These are phyloP conservation scores for Pichia paraexigua DNA, from an alignment of 805 yeast species.

Conservation along the genomic window DNA sequence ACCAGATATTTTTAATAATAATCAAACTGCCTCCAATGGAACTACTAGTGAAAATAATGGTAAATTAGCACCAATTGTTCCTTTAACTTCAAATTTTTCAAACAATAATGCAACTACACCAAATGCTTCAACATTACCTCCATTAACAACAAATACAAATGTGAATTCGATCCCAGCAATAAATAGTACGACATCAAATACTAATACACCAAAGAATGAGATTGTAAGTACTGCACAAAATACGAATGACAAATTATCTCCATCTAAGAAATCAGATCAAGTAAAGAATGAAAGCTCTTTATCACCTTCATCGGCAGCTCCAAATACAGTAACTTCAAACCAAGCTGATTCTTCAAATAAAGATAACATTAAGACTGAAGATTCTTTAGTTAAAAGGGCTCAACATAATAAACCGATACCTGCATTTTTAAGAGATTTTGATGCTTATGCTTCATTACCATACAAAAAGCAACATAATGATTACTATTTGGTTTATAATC, in stretches of 20 bases:
- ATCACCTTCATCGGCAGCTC: neutral
- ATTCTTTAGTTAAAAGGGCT: conserved; percentile 34
- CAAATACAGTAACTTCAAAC: neutral
- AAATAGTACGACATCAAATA: conserved; percentile 8
- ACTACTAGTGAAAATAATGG: conserved; percentile 8
- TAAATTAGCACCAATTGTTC: conserved; percentile 4
- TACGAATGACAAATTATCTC: neutral
- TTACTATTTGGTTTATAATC: conserved; percentile 85
- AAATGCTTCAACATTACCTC: conserved; percentile 6
- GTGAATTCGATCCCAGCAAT: neutral
- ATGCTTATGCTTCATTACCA: conserved; percentile 66
- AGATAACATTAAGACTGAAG: conserved; percentile 12
- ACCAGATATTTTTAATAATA: conserved; percentile 6
- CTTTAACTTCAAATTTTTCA: conserved; percentile 1
- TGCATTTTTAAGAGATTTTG: conserved; percentile 73
- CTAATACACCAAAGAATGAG: neutral
- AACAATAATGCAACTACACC: conserved; percentile 4
- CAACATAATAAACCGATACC: conserved; percentile 71
- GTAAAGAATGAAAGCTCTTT: neutral
- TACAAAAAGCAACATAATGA: conserved; percentile 77
- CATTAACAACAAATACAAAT: neutral
- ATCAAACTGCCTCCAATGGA: neutral
- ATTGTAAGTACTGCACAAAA: neutral
- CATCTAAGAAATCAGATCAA: neutral
- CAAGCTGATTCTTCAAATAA: neutral